Percentiles rank a stretch among this genome's conserved stretches.
Conservation (phyloP, 2,329 filamentous ascomycete species). For the Trichoderma semiorbis region DNA sequence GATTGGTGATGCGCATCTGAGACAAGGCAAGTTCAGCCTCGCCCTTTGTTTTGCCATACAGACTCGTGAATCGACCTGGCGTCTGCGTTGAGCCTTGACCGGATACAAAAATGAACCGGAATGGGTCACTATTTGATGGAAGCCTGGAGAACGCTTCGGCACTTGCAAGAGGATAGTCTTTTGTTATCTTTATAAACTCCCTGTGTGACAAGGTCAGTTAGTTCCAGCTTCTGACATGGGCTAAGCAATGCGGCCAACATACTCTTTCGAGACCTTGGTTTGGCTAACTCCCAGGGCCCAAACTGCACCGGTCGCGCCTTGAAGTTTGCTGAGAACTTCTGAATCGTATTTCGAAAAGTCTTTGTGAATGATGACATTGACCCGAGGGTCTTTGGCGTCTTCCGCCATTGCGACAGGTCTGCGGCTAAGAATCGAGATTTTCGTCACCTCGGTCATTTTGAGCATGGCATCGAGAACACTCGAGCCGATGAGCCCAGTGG, state of each 20-base stretch:
- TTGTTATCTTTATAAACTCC: neutral
- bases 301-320: slow-evolving; percentile 15
- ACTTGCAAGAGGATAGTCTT: neutral
- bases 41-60: slow-evolving; percentile 1
- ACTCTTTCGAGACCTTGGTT: slow-evolving; percentile 10
- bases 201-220: neutral
- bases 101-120: neutral
- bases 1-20: neutral
- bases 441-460: slow-evolving; percentile 11
- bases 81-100: slow-evolving; percentile 6
- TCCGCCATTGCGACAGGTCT: slow-evolving; percentile 16
- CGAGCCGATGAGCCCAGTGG: slow-evolving; percentile 17
- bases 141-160: neutral
- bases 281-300: slow-evolving; percentile 11
- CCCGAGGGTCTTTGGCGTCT: slow-evolving; percentile 4
- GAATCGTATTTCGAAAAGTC: slow-evolving; percentile 14
- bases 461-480: slow-evolving; percentile 18
- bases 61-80: neutral
- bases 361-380: slow-evolving; percentile 17
- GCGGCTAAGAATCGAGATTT: slow-evolving; percentile 19
- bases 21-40: neutral
- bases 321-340: slow-evolving; percentile 10
- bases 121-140: neutral
- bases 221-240: rapidly evolving
- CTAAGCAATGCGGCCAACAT: neutral